These are phyloP conservation scores for Stagonosporopsis rhizophila DNA, from an alignment of 2,329 filamentous ascomycete genomes.

Conservation along the genomic window DNA sequence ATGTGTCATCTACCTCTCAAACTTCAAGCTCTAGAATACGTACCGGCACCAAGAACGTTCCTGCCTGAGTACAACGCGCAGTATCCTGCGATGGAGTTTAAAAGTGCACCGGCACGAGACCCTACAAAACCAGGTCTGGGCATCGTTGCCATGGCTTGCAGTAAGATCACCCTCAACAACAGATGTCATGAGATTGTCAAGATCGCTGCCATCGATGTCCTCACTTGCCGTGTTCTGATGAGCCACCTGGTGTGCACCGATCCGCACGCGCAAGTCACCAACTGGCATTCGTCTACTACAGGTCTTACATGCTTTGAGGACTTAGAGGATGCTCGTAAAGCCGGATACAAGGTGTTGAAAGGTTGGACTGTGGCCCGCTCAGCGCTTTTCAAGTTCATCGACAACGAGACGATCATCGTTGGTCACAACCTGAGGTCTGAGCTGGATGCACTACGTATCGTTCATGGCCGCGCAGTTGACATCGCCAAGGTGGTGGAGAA, in stretches of 20 bases:
- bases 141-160: constrained; percentile 38
- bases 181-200: constrained; percentile 39
- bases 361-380: constrained; percentile 43
- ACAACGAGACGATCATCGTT: constrained; percentile 44
- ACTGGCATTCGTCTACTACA: constrained; percentile 38
- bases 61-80: constrained; percentile 25
- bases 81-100: constrained; percentile 32
- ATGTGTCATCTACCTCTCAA: constrained; percentile 39
- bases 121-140: constrained; percentile 20
- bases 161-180: constrained; percentile 35
- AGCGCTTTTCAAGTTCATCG: constrained; percentile 40
- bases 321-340: constrained; percentile 35
- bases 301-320: constrained; percentile 34
- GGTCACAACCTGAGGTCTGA: constrained; percentile 45
- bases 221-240: constrained; percentile 42
- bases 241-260: constrained; percentile 42
- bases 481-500: constrained; percentile 42
- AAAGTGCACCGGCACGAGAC: constrained; percentile 25
- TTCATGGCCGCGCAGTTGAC: constrained; percentile 45
- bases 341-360: constrained; percentile 43
- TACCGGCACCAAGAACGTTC: constrained; percentile 38
- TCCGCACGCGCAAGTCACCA: constrained; percentile 23
- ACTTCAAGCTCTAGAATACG: constrained; percentile 35
- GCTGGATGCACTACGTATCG: constrained; percentile 44
- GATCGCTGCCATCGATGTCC: constrained; percentile 42